phyloP scores from a whole-genome alignment of 176 grass and related monocot genomes.

The Oryza australiensis region DNA sequence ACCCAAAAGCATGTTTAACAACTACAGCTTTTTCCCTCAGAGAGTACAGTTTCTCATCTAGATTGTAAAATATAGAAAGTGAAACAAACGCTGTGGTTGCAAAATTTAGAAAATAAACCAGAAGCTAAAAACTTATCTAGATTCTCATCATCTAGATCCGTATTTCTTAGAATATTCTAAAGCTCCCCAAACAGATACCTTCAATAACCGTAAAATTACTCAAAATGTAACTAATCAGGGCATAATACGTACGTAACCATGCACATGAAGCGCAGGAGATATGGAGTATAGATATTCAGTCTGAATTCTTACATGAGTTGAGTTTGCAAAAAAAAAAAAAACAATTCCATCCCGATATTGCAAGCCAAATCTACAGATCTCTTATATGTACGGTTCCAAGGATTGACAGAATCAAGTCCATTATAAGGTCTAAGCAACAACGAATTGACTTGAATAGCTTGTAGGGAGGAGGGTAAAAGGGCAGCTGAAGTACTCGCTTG shows the following conservation, averaged over 20 bases:
- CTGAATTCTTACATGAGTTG: constrained; percentile 5
- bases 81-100: too few relatives aligned
- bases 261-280: not conserved
- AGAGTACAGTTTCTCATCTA: too few relatives aligned
- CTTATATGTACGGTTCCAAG: constrained; percentile 38
- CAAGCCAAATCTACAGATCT: constrained; percentile 42
- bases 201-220: too few relatives aligned
- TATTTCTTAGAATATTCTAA: too few relatives aligned
- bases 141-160: too few relatives aligned
- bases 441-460: constrained; percentile 40
- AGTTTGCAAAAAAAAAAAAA: not conserved
- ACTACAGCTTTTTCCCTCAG: too few relatives aligned
- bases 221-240: too few relatives aligned
- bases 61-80: too few relatives aligned
- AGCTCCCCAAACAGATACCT: too few relatives aligned
- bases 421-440: constrained; percentile 41
- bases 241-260: not conserved
- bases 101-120: too few relatives aligned
- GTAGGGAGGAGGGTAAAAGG: constrained; percentile 5
- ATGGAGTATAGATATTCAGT: not conserved
- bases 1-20: too few relatives aligned
- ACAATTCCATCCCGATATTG: not conserved
- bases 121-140: too few relatives aligned
- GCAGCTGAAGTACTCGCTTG: constrained; percentile 46
- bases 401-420: constrained; percentile 23